Base-by-base conservation (phyloP, 164 flowering plant species). In the Cinnamomum micranthum region DNA sequence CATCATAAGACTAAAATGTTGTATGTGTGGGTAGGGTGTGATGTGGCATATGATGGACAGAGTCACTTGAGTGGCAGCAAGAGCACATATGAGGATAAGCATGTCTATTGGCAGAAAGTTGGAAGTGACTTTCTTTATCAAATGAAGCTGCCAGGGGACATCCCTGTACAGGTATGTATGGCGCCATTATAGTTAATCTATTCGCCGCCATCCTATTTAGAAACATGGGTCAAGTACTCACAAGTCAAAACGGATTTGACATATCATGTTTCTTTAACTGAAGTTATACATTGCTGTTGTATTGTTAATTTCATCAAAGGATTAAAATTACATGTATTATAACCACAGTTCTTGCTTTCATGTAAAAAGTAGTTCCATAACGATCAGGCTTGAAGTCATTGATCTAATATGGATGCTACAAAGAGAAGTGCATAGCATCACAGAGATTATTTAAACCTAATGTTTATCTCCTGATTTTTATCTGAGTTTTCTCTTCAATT, bases 1-100 rank as follows among this genome's bases (percentile, higher is more conserved):
- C 47, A 58, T 60, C 74, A 33, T 51, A 76, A 59, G 68, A 60
- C 78, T 71, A 41, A 68, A 47, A 63, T 70, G 68, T 58, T 87
- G 23, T 84, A 80, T 71, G 55, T 88, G 23, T 86, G 88, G 88
- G 76, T 81, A 59, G 89, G 89, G 50, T 33, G 80, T 60, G 75
- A 81, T 52, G 66, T 74, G 68, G 17, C 74, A 63, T 22, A 25
- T 75, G 79, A 81, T 19, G 72, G 80, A 52, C 69, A 23, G 35
- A 31, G 62, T 75, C 78, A 70, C 41, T 22, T 71, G 74, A 74
- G 64, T 60, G n/a, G 20, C n/a, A 72, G 71, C 72, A 70, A 41
- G 31, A 55, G 50, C 14, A 50, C 63, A 51, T 5, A n/a, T 66
- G 63, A 82, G 25, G 81, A 81, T 79, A 35, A 22, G 63, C 52